Evolutionary conservation across 768 basidiomycete genomes (phyloP).

Genomic region (Pholiota microspora): DNA sequence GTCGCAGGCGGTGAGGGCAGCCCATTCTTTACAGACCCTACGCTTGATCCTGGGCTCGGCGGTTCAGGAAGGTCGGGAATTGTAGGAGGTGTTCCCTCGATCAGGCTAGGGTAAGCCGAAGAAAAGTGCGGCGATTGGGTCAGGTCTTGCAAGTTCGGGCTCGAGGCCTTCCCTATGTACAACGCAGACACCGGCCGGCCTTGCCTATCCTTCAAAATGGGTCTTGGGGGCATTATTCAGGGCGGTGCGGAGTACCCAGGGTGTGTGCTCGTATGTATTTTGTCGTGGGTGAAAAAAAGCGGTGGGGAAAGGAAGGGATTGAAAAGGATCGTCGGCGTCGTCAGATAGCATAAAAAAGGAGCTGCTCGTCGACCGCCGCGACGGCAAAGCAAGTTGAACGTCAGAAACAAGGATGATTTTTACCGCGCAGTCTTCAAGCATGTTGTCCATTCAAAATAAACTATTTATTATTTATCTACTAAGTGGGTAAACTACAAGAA

Average conservation of each 20-base stretch:
- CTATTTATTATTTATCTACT: not conserved
- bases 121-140: conserved; percentile 23
- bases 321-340: conserved; percentile 20
- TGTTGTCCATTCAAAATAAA: not conserved
- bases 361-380: conserved; percentile 31
- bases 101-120: conserved; percentile 19
- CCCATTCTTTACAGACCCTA: conserved; percentile 54
- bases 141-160: conserved; percentile 18
- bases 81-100: conserved; percentile 30
- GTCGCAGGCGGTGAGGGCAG: conserved; percentile 84
- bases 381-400: conserved; percentile 19
- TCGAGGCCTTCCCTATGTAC: conserved; percentile 35
- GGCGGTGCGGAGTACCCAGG: conserved; percentile 4
- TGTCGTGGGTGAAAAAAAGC: conserved; percentile 10
- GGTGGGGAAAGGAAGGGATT: conserved; percentile 19
- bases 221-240: conserved; percentile 42
- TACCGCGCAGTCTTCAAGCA: not conserved
- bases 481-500: too few relatives aligned
- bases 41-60: conserved; percentile 29
- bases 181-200: conserved; percentile 40
- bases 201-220: conserved; percentile 28
- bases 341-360: conserved; percentile 18
- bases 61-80: conserved; percentile 73
- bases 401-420: conserved; percentile 3
- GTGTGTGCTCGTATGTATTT: conserved; percentile 7